Evolutionary conservation across 345 rosid species (phyloP).

Genomic region (Gossypium anomalum): DNA sequence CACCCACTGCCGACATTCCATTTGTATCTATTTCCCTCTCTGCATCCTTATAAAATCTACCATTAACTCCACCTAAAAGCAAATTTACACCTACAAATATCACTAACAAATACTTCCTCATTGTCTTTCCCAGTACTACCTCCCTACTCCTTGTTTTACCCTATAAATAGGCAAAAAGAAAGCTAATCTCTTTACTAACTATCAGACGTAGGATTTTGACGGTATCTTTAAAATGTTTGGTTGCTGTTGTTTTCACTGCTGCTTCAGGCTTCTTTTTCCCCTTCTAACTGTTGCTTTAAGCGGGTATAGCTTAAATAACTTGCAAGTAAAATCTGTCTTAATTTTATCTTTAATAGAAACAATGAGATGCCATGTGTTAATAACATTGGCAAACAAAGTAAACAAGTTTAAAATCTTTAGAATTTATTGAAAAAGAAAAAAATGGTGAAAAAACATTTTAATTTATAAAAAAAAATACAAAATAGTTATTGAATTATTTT

Average conservation of each 20-base stretch:
- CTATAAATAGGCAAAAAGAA: too few species aligned
- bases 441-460: too few species aligned
- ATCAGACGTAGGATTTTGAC: not conserved
- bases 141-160: too few species aligned
- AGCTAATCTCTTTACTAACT: too few species aligned
- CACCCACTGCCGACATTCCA: slow-evolving; percentile 56
- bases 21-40: not conserved
- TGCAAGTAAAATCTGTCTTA: not conserved
- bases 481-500: too few species aligned
- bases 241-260: not conserved
- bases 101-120: slow-evolving; percentile 18
- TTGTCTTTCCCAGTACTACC: not conserved
- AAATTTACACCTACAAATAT: slow-evolving; percentile 24
- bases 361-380: not conserved
- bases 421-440: too few species aligned
- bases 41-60: not conserved
- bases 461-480: too few species aligned
- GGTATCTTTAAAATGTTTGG: not conserved
- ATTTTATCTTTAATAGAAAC: not conserved
- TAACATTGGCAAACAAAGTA: not conserved
- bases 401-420: too few species aligned
- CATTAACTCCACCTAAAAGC: slow-evolving; percentile 14
- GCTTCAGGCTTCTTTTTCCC: not conserved
- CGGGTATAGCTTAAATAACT: not conserved
- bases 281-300: not conserved